Percentiles rank a stretch among this genome's conserved stretches.
Evolutionary conservation across 176 grass and related monocot species (phyloP).

Genomic region (Poa pratensis): DNA sequence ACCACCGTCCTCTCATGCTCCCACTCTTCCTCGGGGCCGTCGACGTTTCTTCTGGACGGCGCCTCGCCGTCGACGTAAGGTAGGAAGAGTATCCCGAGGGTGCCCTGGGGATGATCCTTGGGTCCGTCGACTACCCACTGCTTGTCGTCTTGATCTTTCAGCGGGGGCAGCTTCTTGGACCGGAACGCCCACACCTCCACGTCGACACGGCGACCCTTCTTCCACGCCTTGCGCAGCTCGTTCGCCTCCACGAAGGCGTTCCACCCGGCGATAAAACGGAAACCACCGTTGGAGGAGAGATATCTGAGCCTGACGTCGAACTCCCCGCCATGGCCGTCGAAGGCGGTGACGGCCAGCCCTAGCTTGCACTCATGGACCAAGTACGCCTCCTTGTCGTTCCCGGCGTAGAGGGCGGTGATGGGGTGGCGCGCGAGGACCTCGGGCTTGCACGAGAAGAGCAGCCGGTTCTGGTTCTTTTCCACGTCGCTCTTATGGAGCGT

Average conservation of each 20-base stretch:
- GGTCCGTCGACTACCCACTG: neutral
- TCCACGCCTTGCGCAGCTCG: neutral
- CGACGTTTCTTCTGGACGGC: no score
- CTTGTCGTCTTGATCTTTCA: neutral
- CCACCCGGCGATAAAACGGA: constrained; percentile 18
- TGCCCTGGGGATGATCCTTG: neutral
- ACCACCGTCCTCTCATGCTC: no score
- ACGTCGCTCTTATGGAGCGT: neutral
- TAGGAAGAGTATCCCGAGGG: no score
- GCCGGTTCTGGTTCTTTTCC: constrained; percentile 18
- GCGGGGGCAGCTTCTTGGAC: neutral
- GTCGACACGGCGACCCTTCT: neutral
- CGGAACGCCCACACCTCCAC: constrained; percentile 21
- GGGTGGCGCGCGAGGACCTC: neutral
- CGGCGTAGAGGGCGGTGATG: neutral
- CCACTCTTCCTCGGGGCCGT: no score
- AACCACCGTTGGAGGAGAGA: constrained; percentile 21
- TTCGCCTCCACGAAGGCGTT: neutral
- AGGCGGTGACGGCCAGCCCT: neutral
- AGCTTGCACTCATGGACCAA: neutral
- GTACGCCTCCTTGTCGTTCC: neutral
- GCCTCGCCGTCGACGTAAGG: no score
- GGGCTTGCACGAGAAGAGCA: constrained; percentile 17
- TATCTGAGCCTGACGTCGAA: neutral
- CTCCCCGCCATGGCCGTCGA: neutral